Percentiles rank a stretch among this genome's conserved stretches.
phyloP scores from a whole-genome alignment of 2,329 filamentous ascomycete genomes.

The Pyrenophora tritici-repentis region DNA sequence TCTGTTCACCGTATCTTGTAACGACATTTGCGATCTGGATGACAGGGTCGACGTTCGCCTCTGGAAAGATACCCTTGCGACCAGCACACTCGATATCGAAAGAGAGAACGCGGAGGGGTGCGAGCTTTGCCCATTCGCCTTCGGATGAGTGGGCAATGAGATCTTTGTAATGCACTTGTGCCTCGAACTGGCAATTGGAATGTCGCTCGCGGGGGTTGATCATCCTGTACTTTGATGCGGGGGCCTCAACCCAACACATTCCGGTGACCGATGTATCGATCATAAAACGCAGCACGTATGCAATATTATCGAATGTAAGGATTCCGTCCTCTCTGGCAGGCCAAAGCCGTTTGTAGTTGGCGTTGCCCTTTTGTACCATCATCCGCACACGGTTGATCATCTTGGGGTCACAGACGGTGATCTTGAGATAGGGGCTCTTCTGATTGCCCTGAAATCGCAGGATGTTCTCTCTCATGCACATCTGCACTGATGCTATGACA shows the following conservation, averaged over 20 bases:
- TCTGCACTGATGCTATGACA: constrained; percentile 77
- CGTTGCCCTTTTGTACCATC: constrained; percentile 73
- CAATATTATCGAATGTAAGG: constrained; percentile 92
- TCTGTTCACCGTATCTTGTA: constrained; percentile 90
- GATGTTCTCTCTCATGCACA: constrained; percentile 87
- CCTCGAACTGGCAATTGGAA: constrained; percentile 97
- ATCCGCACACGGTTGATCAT: constrained; percentile 76
- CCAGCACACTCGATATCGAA: constrained; percentile 99
- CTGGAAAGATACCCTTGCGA: constrained; percentile 95
- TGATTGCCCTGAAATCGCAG: constrained; percentile 94
- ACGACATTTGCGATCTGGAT: constrained; percentile 99
- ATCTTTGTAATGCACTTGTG: constrained; percentile 78
- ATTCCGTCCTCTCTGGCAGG: constrained; percentile 66
- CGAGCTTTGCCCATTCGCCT: constrained; percentile 98
- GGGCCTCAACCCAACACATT: constrained; percentile 96
- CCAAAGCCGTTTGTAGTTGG: constrained; percentile 94
- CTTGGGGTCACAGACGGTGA: constrained; percentile 89
- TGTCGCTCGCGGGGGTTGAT: constrained; percentile 70
- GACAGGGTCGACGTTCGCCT: constrained; percentile 87
- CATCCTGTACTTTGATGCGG: constrained; percentile 72
- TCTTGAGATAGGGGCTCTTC: constrained; percentile 89
- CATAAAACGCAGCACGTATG: constrained; percentile 96
- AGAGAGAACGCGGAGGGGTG: constrained; percentile 86
- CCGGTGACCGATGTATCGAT: constrained; percentile 92
- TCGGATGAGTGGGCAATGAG: constrained; percentile 85